These are phyloP conservation scores for Fusarium haematococcum DNA, from an alignment of 2,329 filamentous ascomycete species.

Conservation along the genomic window DNA sequence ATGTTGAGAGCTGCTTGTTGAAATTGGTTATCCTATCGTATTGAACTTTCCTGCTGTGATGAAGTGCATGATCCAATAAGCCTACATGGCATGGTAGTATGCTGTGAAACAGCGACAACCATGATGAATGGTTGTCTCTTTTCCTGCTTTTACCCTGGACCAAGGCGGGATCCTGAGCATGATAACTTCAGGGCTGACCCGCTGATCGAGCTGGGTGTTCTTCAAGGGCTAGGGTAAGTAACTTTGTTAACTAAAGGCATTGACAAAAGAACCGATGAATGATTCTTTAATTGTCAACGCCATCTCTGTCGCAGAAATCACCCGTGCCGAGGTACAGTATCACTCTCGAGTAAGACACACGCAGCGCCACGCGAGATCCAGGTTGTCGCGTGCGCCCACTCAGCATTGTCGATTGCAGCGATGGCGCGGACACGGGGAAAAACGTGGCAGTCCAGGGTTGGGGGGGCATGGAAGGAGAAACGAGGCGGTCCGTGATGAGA, in stretches of 20 bases:
- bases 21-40: not conserved
- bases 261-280: not conserved
- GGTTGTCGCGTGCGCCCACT: conserved; percentile 3
- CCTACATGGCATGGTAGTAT: not conserved
- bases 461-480: conserved; percentile 19
- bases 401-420: not conserved
- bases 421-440: conserved; percentile 26
- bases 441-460: conserved; percentile 45
- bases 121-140: not conserved
- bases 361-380: conserved; percentile 8
- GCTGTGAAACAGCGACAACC: not conserved
- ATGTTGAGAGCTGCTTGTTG: not conserved
- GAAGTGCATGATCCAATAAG: not conserved
- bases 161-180: not conserved
- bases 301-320: not conserved
- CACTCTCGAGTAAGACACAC: not conserved
- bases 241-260: not conserved
- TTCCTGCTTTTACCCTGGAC: not conserved
- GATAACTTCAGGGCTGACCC: not conserved
- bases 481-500: conserved; percentile 36
- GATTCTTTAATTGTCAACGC: not conserved
- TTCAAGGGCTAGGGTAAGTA: not conserved
- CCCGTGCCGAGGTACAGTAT: not conserved
- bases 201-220: not conserved
- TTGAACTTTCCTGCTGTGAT: not conserved